Percentiles rank a stretch among this genome's conserved stretches.
Conservation (phyloP, 768 basidiomycete species). For the Cystofilobasidium bisporidii region DNA sequence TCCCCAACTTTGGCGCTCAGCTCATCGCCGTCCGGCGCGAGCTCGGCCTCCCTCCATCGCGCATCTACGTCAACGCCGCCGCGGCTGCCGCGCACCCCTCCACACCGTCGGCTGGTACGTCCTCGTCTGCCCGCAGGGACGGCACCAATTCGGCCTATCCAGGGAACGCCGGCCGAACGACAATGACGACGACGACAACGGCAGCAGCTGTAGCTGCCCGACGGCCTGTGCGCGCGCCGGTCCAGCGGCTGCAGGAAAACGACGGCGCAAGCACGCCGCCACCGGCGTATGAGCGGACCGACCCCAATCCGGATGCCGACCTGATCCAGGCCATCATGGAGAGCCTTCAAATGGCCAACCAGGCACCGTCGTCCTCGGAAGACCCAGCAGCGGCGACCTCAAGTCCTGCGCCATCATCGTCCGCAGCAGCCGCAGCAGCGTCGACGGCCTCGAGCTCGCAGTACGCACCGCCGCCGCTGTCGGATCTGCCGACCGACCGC, state of each 20-base stretch:
- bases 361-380: not conserved
- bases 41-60: constrained; percentile 6
- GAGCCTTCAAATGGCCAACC: constrained; percentile 4
- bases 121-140: not conserved
- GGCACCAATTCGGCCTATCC: not conserved
- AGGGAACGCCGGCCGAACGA: not conserved
- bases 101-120: not conserved
- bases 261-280: constrained; percentile 13
- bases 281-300: constrained; percentile 3
- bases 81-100: not conserved
- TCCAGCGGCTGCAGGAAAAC: not conserved
- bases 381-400: not conserved
- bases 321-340: constrained; percentile 12
- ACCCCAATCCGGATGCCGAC: constrained; percentile 21
- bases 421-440: not conserved
- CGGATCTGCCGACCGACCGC: not conserved
- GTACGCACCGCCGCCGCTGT: not conserved
- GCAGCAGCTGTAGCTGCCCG: not conserved
- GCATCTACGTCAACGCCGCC: constrained; percentile 11
- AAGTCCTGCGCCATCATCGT: not conserved
- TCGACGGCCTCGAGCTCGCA: not conserved
- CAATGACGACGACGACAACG: not conserved
- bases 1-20: constrained; percentile 11
- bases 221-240: constrained; percentile 2
- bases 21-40: constrained; percentile 10